These are phyloP conservation scores for Amoebophrya sp. DNA, from an alignment of 169 alveolate genomes.

Conservation along the genomic window DNA sequence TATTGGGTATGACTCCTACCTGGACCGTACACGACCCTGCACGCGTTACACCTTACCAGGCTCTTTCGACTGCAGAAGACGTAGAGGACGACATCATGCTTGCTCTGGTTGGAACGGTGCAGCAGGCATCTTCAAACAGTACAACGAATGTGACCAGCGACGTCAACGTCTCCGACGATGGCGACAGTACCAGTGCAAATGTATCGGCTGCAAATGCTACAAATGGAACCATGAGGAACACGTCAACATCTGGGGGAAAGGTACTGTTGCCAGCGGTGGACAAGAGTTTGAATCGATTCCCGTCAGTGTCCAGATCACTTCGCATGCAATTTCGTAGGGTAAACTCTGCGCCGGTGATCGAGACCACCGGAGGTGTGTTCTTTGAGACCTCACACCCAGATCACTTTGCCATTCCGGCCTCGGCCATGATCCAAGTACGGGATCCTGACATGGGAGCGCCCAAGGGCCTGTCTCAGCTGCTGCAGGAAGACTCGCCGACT, in stretches of 20 bases:
- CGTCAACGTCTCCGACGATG: background rate
- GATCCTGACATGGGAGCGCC: slow-evolving; percentile 5
- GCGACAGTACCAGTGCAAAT: background rate
- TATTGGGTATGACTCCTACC: background rate
- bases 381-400: background rate
- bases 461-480: background rate
- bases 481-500: background rate
- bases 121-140: background rate
- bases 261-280: background rate
- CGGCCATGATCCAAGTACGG: background rate
- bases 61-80: background rate
- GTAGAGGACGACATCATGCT: background rate
- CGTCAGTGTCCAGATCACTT: background rate
- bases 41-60: background rate
- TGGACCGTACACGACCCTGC: slow-evolving; percentile 18
- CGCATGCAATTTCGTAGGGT: background rate
- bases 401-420: background rate
- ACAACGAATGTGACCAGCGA: background rate
- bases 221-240: background rate
- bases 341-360: background rate
- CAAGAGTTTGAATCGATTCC: background rate
- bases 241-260: background rate
- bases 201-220: background rate
- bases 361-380: background rate
- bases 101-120: background rate